Conservation (phyloP, 1,284 basidiomycete species). For the Leccinum pseudoinsigne region DNA sequence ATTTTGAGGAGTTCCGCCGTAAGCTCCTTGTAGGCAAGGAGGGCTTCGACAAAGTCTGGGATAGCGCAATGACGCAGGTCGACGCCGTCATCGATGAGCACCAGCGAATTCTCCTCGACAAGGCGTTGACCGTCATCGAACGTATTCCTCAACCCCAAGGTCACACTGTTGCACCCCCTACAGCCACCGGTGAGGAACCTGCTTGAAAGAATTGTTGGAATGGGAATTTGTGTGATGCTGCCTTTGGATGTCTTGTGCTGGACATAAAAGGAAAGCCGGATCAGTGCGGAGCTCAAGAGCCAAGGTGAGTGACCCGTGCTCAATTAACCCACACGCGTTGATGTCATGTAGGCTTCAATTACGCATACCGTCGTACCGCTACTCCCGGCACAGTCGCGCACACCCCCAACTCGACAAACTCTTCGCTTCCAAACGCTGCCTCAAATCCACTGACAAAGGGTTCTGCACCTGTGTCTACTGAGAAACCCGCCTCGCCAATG, state of each 20-base stretch:
- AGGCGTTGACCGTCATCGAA: constrained; percentile 85
- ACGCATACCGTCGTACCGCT: constrained; percentile 66
- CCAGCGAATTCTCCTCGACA: constrained; percentile 87
- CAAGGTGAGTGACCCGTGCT: constrained; percentile 40
- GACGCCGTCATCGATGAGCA: constrained; percentile 91
- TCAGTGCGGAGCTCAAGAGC: constrained; percentile 34
- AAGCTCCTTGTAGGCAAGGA: constrained; percentile 84
- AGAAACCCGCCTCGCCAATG: constrained; percentile 42
- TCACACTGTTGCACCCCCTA: constrained; percentile 51
- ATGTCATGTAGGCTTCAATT: constrained; percentile 81
- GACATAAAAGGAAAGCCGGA: constrained; percentile 88
- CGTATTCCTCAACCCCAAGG: constrained; percentile 70
- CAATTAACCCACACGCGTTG: constrained; percentile 3
- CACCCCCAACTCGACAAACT: constrained; percentile 42
- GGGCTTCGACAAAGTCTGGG: constrained; percentile 90
- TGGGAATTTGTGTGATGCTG: constrained; percentile 96
- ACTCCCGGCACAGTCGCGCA: constrained; percentile 44
- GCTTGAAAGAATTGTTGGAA: constrained; percentile 99
- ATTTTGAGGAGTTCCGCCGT: constrained; percentile 86
- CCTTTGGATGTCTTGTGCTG: constrained; percentile 86
- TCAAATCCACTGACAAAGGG: constrained; percentile 38
- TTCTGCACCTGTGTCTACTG: constrained; percentile 38
- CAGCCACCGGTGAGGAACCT: constrained; percentile 70
- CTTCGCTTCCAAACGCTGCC: constrained; percentile 35
- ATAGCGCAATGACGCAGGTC: constrained; percentile 90